Evolutionary conservation across 164 flowering plant species (phyloP).

Genomic region (Piper betle): DNA sequence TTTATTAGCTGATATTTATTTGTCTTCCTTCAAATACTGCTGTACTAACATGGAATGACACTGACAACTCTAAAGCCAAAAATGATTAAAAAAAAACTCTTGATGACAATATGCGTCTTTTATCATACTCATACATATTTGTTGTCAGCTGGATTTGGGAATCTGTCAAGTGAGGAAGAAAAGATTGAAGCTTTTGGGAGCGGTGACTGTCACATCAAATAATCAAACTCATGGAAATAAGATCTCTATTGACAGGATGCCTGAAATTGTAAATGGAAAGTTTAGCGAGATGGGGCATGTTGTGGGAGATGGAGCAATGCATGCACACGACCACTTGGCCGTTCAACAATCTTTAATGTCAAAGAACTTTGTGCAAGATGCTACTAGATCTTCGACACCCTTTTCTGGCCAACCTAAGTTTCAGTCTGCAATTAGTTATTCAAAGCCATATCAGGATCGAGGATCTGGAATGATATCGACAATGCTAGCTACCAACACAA

Average conservation of each 20-base stretch:
- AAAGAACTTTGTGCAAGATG: slow-evolving; percentile 31
- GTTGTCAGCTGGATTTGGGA: too few relatives aligned
- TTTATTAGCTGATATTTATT: too few relatives aligned
- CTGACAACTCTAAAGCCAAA: too few relatives aligned
- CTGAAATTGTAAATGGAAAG: slow-evolving; percentile 39
- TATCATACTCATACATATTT: too few relatives aligned
- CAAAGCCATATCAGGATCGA: slow-evolving; percentile 42
- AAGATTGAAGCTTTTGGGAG: slow-evolving; percentile 56
- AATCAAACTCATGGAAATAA: slow-evolving; percentile 63
- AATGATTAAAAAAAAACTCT: too few relatives aligned
- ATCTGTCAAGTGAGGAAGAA: slow-evolving; percentile 35
- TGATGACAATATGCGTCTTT: too few relatives aligned
- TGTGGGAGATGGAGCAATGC: slow-evolving; percentile 22
- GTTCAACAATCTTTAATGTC: slow-evolving; percentile 29
- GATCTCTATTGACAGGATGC: slow-evolving; percentile 50
- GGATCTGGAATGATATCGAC: slow-evolving; percentile 27
- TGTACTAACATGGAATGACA: too few relatives aligned
- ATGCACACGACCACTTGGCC: slow-evolving; percentile 27
- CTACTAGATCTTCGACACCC: slow-evolving; percentile 31
- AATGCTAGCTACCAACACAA: slow-evolving; percentile 20
- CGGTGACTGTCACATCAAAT: slow-evolving; percentile 46
- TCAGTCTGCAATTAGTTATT: slow-evolving; percentile 28
- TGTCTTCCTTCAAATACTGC: too few relatives aligned
- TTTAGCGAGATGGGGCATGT: slow-evolving; percentile 36
- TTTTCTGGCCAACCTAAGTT: slow-evolving; percentile 35